A percentile compares a stretch with the other conserved stretches of the same genome.
phyloP scores from a whole-genome alignment of 2,329 filamentous ascomycete genomes.

The Fusarium sp. region DNA sequence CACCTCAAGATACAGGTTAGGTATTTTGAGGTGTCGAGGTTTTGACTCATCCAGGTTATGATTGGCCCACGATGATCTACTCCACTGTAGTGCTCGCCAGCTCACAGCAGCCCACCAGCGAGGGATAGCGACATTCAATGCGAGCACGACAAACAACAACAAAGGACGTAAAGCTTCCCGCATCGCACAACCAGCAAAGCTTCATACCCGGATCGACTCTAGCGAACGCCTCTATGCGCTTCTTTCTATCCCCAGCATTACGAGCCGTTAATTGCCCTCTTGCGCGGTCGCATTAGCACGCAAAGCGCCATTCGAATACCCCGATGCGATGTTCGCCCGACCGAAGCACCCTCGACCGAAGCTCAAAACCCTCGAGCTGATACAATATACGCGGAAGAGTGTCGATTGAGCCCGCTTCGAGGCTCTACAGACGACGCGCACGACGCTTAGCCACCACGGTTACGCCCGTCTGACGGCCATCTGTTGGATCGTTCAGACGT shows the following conservation, averaged over 20 bases:
- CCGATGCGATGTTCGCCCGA: not conserved
- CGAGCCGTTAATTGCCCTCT: fast-evolving
- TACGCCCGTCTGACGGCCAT: not conserved
- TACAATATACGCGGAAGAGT: fast-evolving
- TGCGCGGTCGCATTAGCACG: not conserved
- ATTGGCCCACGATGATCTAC: not conserved
- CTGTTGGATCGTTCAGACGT: not conserved
- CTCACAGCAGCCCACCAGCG: no score
- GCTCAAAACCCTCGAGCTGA: not conserved
- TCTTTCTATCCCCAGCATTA: not conserved
- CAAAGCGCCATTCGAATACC: not conserved
- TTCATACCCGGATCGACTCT: not conserved
- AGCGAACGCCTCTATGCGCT: not conserved
- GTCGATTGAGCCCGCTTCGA: not conserved
- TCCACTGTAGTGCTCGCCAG: not conserved
- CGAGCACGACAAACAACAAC: fast-evolving
- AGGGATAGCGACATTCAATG: not conserved
- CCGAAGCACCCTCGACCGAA: not conserved
- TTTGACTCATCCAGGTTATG: fast-evolving
- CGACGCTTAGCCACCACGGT: not conserved
- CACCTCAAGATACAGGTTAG: not conserved
- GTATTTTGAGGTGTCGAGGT: not conserved
- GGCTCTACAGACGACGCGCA: not conserved
- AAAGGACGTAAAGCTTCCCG: no score
- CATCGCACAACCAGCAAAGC: no score